Percentiles rank a stretch among this genome's conserved stretches.
Evolutionary conservation across 2,329 filamentous ascomycete genomes (phyloP).

Genomic region (Colletotrichum sp.): DNA sequence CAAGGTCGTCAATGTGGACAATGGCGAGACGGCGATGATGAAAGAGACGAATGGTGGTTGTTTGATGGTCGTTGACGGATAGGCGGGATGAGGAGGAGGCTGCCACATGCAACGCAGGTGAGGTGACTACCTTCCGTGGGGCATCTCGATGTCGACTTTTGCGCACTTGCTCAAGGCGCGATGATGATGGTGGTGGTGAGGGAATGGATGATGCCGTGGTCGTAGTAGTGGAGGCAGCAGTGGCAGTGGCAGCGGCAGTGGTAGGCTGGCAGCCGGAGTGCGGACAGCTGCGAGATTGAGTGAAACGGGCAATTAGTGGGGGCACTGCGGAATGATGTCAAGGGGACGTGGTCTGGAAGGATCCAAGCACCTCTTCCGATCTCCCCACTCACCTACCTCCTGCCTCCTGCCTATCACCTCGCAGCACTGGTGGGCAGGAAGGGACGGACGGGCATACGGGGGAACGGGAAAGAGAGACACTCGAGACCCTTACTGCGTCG

Average conservation of each 20-base stretch:
- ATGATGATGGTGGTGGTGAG: not conserved
- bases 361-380: not conserved
- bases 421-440: not conserved
- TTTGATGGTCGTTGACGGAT: not conserved
- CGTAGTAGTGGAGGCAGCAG: not conserved
- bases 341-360: not conserved
- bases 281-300: not conserved
- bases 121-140: not conserved
- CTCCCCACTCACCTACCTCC: not conserved
- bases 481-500: slow-evolving; percentile 12
- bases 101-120: not conserved
- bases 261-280: not conserved
- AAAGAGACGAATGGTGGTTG: not conserved
- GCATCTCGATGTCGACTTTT: slow-evolving; percentile 8
- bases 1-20: not conserved
- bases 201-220: not conserved
- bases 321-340: slow-evolving; percentile 4
- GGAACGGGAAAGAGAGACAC: not conserved
- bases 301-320: slow-evolving; percentile 18
- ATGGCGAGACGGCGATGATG: not conserved
- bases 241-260: not conserved
- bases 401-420: not conserved
- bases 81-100: not conserved
- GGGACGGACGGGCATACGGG: not conserved
- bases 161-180: not conserved